A percentile compares a stretch with the other conserved stretches of the same genome.
Evolutionary conservation across 495 filamentous ascomycete species (phyloP).

Genomic region (Extremus antarcticus): DNA sequence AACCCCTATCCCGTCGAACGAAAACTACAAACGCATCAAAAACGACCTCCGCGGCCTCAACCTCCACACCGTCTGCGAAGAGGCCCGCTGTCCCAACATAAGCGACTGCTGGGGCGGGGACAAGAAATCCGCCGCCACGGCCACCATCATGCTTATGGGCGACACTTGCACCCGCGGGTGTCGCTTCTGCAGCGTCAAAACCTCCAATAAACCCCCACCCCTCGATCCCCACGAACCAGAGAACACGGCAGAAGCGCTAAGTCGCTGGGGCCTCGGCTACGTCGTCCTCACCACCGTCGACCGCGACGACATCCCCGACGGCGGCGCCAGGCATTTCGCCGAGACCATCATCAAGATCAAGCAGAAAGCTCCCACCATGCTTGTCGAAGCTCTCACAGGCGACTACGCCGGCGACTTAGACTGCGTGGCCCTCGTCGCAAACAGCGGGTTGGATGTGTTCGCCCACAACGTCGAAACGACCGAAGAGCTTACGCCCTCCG

Average conservation of each 20-base stretch:
- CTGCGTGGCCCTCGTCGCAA: constrained; percentile 70
- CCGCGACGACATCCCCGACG: constrained; percentile 81
- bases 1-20: constrained; percentile 74
- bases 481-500: constrained; percentile 76
- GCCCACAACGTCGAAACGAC: constrained; percentile 97
- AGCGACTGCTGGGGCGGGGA: constrained; percentile 93
- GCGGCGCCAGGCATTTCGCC: constrained; percentile 81
- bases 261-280: constrained; percentile 88
- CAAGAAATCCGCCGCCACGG: constrained; percentile 80
- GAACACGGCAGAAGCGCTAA: constrained; percentile 87
- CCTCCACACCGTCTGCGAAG: constrained; percentile 93
- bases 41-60: constrained; percentile 79
- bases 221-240: constrained; percentile 95
- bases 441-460: constrained; percentile 86
- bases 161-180: constrained; percentile 96
- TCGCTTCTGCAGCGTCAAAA: constrained; percentile 95
- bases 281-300: constrained; percentile 91
- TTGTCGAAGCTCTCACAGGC: constrained; percentile 93
- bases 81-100: constrained; percentile 94
- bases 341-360: constrained; percentile 94
- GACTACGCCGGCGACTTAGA: constrained; percentile 77
- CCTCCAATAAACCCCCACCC: constrained; percentile 60
- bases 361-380: constrained; percentile 67
- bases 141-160: constrained; percentile 99
- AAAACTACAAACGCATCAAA: constrained; percentile 90